Base-by-base conservation (phyloP, 495 filamentous ascomycete species). In the Penicillium parvum region DNA sequence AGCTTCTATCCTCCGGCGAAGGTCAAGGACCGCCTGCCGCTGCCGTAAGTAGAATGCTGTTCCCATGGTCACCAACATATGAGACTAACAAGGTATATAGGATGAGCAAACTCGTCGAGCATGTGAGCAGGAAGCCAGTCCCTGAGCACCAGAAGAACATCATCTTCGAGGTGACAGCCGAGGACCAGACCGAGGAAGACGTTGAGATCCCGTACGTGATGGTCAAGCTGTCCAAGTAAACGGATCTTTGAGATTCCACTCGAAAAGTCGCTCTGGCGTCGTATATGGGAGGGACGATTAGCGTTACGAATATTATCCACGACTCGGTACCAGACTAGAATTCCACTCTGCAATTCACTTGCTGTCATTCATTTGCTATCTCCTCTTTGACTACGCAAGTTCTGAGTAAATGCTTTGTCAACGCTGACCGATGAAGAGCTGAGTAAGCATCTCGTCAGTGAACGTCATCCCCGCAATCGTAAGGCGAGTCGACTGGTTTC, bases 191-290 rank as follows among this genome's bases (percentile, higher is more conserved):
- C 2, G 92, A 85, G 41, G 87, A 97, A 70, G 94, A 99, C 66
- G 90, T 97, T 4, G 94, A 99, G 69, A 83, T 97, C 50, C 94
- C 94, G 6, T 96, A 96, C 63, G 88, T 97, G 57, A 95, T 91
- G 85, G 79, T 95, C 52, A 88, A 84, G 73, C 63, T 83, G 55
- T 53, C 53, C 36, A 69, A 74, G 61, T 73, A 61, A 56, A 45
- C n/a, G n/a, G 8, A 7, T 5, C 22, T 33, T 11, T 19, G 21
- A 19, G 28, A 34, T 38, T 21, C 36, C 14, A 22, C 21, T 26
- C 12, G 22, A 17, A 37, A 32, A 32, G 18, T 40, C 32, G 32
- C 26, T 40, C 19, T 25, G 14, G 10, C 21, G 23, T 44, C 23
- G 16, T 32, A 9, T 16, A 23, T 30, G 32, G 17, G 9, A 20